Percentiles rank a stretch among this genome's conserved stretches.
Evolutionary conservation across 2,329 filamentous ascomycete species (phyloP).

Genomic region (Penicillium oxalicum): DNA sequence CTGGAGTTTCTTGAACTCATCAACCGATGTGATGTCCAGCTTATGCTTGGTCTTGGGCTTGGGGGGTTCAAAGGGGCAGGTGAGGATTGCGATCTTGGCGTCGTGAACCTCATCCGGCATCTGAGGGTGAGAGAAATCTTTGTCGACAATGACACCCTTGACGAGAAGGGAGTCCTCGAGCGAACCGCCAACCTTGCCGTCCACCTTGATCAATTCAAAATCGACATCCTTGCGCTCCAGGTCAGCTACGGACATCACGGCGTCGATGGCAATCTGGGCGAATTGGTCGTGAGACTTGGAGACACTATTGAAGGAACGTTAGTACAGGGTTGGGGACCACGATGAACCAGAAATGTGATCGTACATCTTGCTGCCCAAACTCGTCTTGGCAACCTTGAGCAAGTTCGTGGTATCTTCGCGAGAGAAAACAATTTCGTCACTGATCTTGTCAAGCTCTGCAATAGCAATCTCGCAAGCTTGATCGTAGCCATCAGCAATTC

Average conservation of each 20-base stretch:
- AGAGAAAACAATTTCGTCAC: conserved; percentile 82
- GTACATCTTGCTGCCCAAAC: conserved; percentile 89
- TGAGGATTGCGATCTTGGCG: conserved; percentile 95
- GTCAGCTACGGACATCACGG: conserved; percentile 92
- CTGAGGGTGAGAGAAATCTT: conserved; percentile 98
- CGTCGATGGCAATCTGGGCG: conserved; percentile 92
- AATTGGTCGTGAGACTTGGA: conserved; percentile 99
- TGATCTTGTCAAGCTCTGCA: conserved; percentile 84
- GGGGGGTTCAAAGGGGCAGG: conserved; percentile 95
- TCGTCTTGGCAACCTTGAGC: conserved; percentile 90
- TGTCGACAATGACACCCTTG: conserved; percentile 97
- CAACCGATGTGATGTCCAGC: conserved; percentile 91
- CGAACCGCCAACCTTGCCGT: conserved; percentile 92
- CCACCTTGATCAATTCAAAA: conserved; percentile 98
- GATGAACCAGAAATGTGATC: conserved; percentile 18
- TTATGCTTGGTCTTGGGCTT: conserved; percentile 99
- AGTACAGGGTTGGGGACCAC: conserved; percentile 5
- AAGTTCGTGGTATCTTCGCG: conserved; percentile 76
- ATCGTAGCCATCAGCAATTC: conserved; percentile 97
- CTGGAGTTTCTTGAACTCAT: conserved; percentile 97
- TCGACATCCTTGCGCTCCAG: conserved; percentile 95
- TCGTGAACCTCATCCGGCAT: conserved; percentile 95
- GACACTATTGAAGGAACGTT: conserved; percentile 46
- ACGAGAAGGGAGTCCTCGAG: conserved; percentile 92
- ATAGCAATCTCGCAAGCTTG: conserved; percentile 96